Base-by-base conservation (phyloP, 2,329 filamentous ascomycete species). In the Trichoderma oligosporum region DNA sequence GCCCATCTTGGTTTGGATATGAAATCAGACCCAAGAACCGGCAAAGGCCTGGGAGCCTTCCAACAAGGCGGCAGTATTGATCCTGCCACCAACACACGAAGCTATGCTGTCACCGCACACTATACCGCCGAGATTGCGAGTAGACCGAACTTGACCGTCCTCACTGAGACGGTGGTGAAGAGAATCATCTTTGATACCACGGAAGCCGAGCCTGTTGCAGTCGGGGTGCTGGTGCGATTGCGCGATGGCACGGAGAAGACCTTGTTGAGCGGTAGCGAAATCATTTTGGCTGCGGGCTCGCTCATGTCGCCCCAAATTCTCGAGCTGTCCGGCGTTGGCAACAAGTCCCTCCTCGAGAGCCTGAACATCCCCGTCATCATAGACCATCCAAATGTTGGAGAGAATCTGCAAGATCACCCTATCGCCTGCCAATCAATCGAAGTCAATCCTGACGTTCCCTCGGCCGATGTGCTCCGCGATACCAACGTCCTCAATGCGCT, bases 351-450 rank as follows among this genome's bases (percentile, higher is more conserved):
- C 7, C 63, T 75, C 25, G 53, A 63, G 16, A 61, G 66, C 7
- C 68, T 71, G 5, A 64, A 65, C 12, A 70, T 77, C 35, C 55
- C 63, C 2, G 52, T 65, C 5, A 57, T 74, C n/a, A 60, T 74
- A 8, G 66, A 73, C 44, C 64, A 76, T 25, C 68, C 71, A 5
- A 72, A 41, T 6, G 60, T 76, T 7, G 75, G 75, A 46, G 70
- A 71, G 60, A 76, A 77, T 61, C 67, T 74, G 33, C 71, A 74
- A 61, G 75, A 77, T 57, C 75, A 76, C 61, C 44, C 60, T 5
- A 48, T 59, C 36, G 36, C 57, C 8, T 46, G 47, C 36, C 54
- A 45, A 27, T 54, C 36, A 25, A 61, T 58, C 65, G 73, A 78
- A 36, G 71, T 77, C 42, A 72, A 72, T 51, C 69, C 73, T 12